Conservation (phyloP, 495 filamentous ascomycete genomes). For the Neurospora sp. region DNA sequence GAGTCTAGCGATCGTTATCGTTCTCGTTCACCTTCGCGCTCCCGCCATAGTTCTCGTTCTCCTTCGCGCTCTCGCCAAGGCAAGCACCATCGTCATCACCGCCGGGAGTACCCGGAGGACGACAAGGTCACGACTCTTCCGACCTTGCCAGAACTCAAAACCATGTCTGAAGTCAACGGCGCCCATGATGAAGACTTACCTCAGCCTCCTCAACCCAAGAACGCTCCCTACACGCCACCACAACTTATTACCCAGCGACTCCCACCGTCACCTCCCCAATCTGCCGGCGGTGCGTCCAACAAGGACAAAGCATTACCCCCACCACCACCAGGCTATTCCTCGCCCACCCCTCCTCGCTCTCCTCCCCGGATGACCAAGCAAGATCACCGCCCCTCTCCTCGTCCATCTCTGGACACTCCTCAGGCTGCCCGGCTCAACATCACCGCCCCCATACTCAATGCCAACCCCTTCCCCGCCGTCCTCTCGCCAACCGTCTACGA, state of each 20-base stretch:
- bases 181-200: constrained; percentile 29
- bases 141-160: neutral
- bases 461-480: constrained; percentile 31
- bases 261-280: neutral
- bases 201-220: constrained; percentile 24
- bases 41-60: constrained; percentile 9
- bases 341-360: neutral
- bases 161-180: constrained; percentile 29
- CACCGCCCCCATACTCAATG: constrained; percentile 38
- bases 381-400: neutral
- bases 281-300: neutral
- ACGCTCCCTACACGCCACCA: neutral
- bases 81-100: constrained; percentile 20
- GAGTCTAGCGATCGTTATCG: constrained; percentile 14
- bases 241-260: neutral
- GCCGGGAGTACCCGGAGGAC: constrained; percentile 21
- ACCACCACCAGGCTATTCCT: neutral
- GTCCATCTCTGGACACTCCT: neutral
- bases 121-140: neutral
- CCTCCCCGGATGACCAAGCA: constrained; percentile 5
- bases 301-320: neutral
- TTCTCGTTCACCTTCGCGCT: constrained; percentile 9
- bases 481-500: constrained; percentile 38
- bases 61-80: constrained; percentile 9
- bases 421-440: constrained; percentile 17